These are phyloP conservation scores for Solanum sparsipilum DNA, from an alignment of 257 asterid genomes.

Conservation along the genomic window DNA sequence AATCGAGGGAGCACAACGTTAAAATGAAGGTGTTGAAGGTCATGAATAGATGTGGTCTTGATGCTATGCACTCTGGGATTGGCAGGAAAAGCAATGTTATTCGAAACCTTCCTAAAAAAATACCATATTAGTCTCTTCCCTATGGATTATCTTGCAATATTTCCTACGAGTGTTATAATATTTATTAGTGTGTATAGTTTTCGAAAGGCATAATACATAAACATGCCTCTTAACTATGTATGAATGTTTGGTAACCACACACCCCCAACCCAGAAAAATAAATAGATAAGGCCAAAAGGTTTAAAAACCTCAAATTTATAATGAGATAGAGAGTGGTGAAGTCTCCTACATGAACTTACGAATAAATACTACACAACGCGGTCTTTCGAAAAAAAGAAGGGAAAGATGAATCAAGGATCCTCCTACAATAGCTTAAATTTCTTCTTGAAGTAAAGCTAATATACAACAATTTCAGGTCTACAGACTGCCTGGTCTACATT, in stretches of 20 bases:
- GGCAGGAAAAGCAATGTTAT: conserved; percentile 89
- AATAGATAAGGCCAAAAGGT: background rate
- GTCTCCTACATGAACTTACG: background rate
- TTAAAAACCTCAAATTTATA: background rate
- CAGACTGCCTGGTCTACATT: conserved; percentile 9
- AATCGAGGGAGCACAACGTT: conserved; percentile 46
- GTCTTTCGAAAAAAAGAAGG: background rate
- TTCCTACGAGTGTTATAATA: background rate
- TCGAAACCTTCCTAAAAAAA: conserved; percentile 80
- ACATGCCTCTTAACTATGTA: background rate
- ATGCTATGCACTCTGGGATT: conserved; percentile 69
- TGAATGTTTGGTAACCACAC: background rate
- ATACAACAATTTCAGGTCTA: conserved; percentile 19
- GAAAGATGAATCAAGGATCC: background rate
- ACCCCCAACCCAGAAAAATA: background rate
- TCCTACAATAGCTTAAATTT: background rate
- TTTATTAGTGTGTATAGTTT: background rate
- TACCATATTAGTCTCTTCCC: conserved; percentile 32
- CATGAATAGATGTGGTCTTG: conserved; percentile 51
- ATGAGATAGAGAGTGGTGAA: background rate
- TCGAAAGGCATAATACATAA: background rate
- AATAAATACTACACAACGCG: background rate
- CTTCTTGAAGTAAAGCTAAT: background rate
- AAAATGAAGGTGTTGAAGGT: conserved; percentile 67
- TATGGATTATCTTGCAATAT: no score